Percentiles rank a stretch among this genome's conserved stretches.
These are phyloP conservation scores for Fusarium neocosmosporiellum DNA, from an alignment of 2,329 filamentous ascomycete species.

Conservation along the genomic window DNA sequence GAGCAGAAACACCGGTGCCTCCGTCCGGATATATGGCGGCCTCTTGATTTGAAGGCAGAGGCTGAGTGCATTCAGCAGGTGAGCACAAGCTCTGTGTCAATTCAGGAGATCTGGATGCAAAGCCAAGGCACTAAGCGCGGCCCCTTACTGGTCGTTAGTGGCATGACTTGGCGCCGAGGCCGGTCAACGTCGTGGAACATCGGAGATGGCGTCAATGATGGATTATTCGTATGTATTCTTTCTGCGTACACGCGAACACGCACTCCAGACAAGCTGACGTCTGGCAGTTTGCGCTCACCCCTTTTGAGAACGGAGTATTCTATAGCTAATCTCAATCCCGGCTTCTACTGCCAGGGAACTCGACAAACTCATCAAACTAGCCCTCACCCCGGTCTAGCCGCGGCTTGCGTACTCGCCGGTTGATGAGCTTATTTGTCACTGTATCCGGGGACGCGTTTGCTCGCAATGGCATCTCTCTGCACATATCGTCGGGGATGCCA, in stretches of 20 bases:
- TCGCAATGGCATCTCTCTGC: background rate
- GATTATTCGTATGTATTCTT: background rate
- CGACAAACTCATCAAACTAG: slow-evolving; percentile 36
- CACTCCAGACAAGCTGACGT: background rate
- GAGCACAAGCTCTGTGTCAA: slow-evolving; percentile 23
- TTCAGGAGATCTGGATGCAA: slow-evolving; percentile 21
- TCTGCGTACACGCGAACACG: background rate
- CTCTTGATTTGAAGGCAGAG: slow-evolving; percentile 11
- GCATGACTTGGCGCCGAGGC: slow-evolving; percentile 32
- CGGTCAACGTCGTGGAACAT: slow-evolving; percentile 4
- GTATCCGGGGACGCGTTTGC: slow-evolving; percentile 20
- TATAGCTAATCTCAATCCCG: slow-evolving; percentile 1
- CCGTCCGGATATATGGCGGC: background rate
- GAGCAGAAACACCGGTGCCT: background rate
- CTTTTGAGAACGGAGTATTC: slow-evolving; percentile 13
- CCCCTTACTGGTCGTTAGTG: slow-evolving; percentile 19
- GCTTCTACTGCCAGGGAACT: slow-evolving; percentile 6
- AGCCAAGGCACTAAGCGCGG: slow-evolving; percentile 33
- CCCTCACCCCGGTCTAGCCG: slow-evolving; percentile 16
- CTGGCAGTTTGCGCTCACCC: background rate
- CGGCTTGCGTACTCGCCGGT: slow-evolving; percentile 21
- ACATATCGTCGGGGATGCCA: background rate
- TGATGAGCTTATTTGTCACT: slow-evolving; percentile 36
- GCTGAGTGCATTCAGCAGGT: slow-evolving; percentile 29
- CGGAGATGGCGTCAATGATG: slow-evolving; percentile 2